phyloP scores from a whole-genome alignment of 2,329 filamentous ascomycete genomes.

The Aspergillus costaricaensis region DNA sequence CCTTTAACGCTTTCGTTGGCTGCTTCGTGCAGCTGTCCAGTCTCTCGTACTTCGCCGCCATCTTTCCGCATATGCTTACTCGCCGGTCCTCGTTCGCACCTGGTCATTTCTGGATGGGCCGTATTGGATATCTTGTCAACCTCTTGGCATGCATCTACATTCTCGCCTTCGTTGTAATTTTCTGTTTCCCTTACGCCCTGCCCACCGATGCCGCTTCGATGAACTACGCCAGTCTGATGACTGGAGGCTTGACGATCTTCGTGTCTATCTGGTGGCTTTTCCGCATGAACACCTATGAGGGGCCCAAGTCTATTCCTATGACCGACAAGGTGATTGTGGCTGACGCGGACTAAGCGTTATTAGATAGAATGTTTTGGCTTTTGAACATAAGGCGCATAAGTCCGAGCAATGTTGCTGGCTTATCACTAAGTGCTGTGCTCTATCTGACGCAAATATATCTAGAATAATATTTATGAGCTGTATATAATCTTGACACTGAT shows the following conservation, averaged over 20 bases:
- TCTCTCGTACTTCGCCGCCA: slow-evolving; percentile 57
- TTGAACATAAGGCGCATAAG: not conserved
- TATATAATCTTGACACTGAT: not conserved
- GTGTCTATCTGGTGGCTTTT: slow-evolving; percentile 50
- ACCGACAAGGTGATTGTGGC: slow-evolving; percentile 35
- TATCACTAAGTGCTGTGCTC: not conserved
- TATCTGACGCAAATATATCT: not conserved
- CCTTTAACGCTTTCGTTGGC: slow-evolving; percentile 60
- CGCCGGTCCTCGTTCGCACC: slow-evolving; percentile 54
- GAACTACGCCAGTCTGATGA: slow-evolving; percentile 58
- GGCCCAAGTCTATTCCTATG: slow-evolving; percentile 39
- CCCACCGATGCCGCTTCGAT: slow-evolving; percentile 51
- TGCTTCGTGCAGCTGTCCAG: slow-evolving; percentile 61
- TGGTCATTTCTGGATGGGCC: slow-evolving; percentile 58
- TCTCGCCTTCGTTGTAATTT: slow-evolving; percentile 59
- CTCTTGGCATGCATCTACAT: slow-evolving; percentile 55
- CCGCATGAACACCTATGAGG: slow-evolving; percentile 36
- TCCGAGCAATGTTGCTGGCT: not conserved
- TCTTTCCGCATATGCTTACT: slow-evolving; percentile 54
- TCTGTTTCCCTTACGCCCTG: slow-evolving; percentile 58
- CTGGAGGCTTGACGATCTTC: slow-evolving; percentile 54
- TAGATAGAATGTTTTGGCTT: not conserved
- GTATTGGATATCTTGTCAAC: slow-evolving; percentile 54
- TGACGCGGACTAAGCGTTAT: slow-evolving; percentile 30
- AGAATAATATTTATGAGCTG: not conserved